A percentile compares a stretch with the other conserved stretches of the same genome.
These are phyloP conservation scores for Xylariaceae sp. DNA, from an alignment of 2,329 filamentous ascomycete species.

Conservation along the genomic window DNA sequence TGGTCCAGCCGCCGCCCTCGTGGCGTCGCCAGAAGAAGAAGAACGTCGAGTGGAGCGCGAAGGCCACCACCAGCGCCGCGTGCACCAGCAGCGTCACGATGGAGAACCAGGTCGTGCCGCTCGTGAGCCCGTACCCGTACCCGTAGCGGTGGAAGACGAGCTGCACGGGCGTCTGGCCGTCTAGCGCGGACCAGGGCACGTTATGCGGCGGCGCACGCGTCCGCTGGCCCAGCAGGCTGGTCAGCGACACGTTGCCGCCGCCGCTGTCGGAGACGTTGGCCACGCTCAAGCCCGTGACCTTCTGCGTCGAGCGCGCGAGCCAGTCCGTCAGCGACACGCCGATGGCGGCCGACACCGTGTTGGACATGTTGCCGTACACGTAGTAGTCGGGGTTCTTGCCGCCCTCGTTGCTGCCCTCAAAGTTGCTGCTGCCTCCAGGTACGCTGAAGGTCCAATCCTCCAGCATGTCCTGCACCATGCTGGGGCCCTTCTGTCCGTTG, in stretches of 20 bases:
- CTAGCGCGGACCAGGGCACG: neutral
- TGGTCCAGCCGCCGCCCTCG: slow-evolving; percentile 6
- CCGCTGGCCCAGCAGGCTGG: slow-evolving; percentile 1
- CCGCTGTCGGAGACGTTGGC: neutral
- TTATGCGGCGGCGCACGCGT: neutral
- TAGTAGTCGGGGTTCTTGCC: neutral
- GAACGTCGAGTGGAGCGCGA: slow-evolving; percentile 4
- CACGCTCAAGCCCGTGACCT: slow-evolving; percentile 1
- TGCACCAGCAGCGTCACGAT: slow-evolving; percentile 6
- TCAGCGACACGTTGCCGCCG: neutral
- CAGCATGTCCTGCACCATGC: slow-evolving; percentile 1
- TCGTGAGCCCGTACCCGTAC: slow-evolving; percentile 4
- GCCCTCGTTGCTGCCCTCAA: neutral
- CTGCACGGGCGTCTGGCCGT: neutral
- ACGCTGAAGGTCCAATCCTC: slow-evolving; percentile 1
- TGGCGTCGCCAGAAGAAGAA: slow-evolving; percentile 4
- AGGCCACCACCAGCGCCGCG: slow-evolving; percentile 1
- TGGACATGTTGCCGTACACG: neutral
- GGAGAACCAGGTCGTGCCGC: slow-evolving; percentile 6
- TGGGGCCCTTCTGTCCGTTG: neutral
- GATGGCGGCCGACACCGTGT: slow-evolving; percentile 4
- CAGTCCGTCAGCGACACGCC: slow-evolving; percentile 6
- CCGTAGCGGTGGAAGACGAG: slow-evolving; percentile 5
- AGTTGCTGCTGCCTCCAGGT: neutral
- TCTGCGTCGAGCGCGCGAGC: slow-evolving; percentile 3